Base-by-base conservation (phyloP, 2,329 filamentous ascomycete genomes). In the Westerdykella aurantiaca region DNA sequence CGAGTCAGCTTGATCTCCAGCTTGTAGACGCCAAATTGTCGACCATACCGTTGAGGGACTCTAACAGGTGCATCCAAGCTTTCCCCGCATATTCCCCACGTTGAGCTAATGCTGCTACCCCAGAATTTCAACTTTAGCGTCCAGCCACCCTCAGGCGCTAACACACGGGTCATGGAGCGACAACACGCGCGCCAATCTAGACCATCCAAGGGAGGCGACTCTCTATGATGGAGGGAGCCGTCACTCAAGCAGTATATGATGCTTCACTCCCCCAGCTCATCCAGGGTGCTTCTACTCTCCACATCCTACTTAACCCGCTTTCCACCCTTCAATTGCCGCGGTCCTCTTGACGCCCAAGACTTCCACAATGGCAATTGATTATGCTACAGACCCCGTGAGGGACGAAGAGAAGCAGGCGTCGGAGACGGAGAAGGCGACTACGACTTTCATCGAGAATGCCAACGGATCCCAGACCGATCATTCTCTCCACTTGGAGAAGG, bases 71-170 rank as follows among this genome's bases (percentile, higher is more conserved):
- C 17, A 16, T 4, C 2, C n/a, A 16, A 31, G 21, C n/a, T 33
- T 56, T 56, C 58, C 57, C 59, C 59, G 57, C 59, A 60, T 43
- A 49, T 23, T 38, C 33, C 23, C 18, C 39, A 37, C 4, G n/a
- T 14, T 10, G 34, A 31, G 34, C 42, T 44, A 51, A 41, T 25
- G 14, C 33, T 17, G 16, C 48, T 53, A 58, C 55, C 54, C 56
- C 58, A 39, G 53, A 53, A 49, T 49, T 39, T 46, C 41, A 34
- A 43, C 39, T 33, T 21, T 35, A 35, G 33, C 17, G 9, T 12
- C n/a, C 3, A 35, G 33, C n/a, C 33, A 35, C 33, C n/a, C 17
- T 6, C 3, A 5, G 31, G 33, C 33, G 7, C 33, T 35, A 35
- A 12, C 9, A 35, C 33, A 6, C 7, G 33, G 25, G 9, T 18